phyloP scores from a whole-genome alignment of 331 rosid genomes.

The Telfairia occidentalis region DNA sequence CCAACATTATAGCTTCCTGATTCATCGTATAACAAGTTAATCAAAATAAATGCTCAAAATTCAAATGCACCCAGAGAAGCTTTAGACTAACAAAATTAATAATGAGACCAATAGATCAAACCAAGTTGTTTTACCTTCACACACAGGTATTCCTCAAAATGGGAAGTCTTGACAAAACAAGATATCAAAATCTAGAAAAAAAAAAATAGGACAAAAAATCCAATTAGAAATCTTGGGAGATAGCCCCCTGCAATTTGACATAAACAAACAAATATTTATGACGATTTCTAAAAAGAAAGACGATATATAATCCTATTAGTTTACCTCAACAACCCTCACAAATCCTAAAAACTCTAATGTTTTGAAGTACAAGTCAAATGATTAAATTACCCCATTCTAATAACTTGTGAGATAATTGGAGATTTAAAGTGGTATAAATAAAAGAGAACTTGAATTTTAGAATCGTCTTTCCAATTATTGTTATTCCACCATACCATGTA shows the following conservation, averaged over 20 bases:
- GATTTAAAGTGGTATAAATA: neutral
- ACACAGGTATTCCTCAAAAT: constrained; percentile 75
- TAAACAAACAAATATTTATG: neutral
- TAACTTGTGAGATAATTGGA: neutral
- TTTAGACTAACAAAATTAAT: neutral
- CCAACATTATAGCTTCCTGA: constrained; percentile 80
- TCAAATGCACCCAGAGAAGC: neutral
- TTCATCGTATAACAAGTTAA: neutral
- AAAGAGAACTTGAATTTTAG: neutral
- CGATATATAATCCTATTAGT: neutral
- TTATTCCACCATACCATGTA: neutral
- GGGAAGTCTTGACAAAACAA: constrained; percentile 92
- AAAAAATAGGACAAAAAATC: constrained; percentile 15
- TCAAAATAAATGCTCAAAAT: neutral
- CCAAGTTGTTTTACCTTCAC: constrained; percentile 60
- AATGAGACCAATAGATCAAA: neutral
- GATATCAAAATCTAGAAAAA: constrained; percentile 65
- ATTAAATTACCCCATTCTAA: neutral
- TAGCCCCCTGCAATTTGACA: neutral
- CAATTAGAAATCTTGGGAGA: neutral
- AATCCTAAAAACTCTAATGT: neutral
- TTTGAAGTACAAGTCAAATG: neutral
- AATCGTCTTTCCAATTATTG: neutral
- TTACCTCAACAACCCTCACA: neutral
- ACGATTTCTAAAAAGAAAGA: neutral